These are phyloP conservation scores for Calonectria pseudoturangicola DNA, from an alignment of 2,329 filamentous ascomycete genomes.

Conservation along the genomic window DNA sequence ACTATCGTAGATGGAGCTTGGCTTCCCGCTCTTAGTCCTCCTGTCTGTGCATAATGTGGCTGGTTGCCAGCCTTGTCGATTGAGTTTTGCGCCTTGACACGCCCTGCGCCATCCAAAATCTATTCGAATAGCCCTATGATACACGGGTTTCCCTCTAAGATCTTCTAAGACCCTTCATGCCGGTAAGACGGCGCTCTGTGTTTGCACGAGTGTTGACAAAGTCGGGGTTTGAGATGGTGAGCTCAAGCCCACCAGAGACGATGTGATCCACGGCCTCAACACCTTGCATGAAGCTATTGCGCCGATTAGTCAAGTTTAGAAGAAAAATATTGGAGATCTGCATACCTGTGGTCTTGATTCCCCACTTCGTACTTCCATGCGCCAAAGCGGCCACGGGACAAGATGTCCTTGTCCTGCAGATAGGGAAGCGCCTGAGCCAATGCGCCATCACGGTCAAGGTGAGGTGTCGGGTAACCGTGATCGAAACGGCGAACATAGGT, in stretches of 20 bases:
- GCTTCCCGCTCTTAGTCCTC: background rate
- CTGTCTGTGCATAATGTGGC: background rate
- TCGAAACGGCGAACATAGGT: constrained; percentile 98
- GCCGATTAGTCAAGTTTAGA: background rate
- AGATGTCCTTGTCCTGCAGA: constrained; percentile 92
- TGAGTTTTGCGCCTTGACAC: background rate
- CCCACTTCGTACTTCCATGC: constrained; percentile 98
- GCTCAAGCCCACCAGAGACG: constrained; percentile 89
- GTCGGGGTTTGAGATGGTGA: constrained; percentile 97
- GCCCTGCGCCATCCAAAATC: background rate
- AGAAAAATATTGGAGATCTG: background rate
- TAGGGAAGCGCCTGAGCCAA: constrained; percentile 94
- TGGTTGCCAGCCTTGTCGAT: background rate
- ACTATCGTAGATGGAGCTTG: background rate
- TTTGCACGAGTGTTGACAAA: constrained; percentile 90
- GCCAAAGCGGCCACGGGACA: constrained; percentile 96
- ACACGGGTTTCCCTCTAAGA: too few species aligned
- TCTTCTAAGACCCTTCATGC: constrained; percentile 18
- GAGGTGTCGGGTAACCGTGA: constrained; percentile 97
- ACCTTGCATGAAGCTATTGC: constrained; percentile 86
- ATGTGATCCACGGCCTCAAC: constrained; percentile 96
- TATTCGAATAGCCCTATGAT: background rate
- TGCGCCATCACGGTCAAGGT: constrained; percentile 95
- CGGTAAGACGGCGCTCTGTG: constrained; percentile 62
- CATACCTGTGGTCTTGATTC: constrained; percentile 91